Evolutionary conservation across 2,329 filamentous ascomycete genomes (phyloP).

Genomic region (Neofusicoccum kwambonambiense): DNA sequence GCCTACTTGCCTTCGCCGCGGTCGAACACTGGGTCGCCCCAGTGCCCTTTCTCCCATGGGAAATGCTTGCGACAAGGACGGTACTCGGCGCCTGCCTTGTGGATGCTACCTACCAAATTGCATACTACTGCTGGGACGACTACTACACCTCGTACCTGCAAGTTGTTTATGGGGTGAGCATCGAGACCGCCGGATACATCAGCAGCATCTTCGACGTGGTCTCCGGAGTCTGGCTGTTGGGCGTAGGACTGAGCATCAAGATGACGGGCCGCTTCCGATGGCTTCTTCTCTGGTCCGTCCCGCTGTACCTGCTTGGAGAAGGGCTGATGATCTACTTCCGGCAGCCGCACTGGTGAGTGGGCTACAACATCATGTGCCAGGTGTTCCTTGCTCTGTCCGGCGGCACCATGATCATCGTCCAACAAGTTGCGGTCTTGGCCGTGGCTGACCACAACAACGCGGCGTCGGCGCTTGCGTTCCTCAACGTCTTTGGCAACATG

Average conservation of each 20-base stretch:
- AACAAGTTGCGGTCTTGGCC: conserved; percentile 9
- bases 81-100: conserved; percentile 54
- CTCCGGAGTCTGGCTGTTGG: conserved; percentile 28
- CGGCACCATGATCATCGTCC: conserved; percentile 30
- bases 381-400: conserved; percentile 31
- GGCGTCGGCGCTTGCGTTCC: conserved; percentile 60
- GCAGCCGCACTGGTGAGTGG: background rate
- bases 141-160: conserved; percentile 44
- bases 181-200: conserved; percentile 37
- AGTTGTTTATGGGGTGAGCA: conserved; percentile 36
- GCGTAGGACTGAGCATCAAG: conserved; percentile 12
- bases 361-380: conserved; percentile 30
- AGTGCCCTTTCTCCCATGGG: conserved; percentile 44
- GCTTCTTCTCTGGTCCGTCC: conserved; percentile 11
- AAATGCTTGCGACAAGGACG: conserved; percentile 49
- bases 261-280: conserved; percentile 21
- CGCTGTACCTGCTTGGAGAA: conserved; percentile 25
- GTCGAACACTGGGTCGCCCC: conserved; percentile 43
- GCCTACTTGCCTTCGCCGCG: conserved; percentile 39
- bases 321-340: conserved; percentile 30
- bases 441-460: conserved; percentile 54
- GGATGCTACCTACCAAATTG: conserved; percentile 29
- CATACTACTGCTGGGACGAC: conserved; percentile 34
- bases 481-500: conserved; percentile 60
- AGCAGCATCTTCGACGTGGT: conserved; percentile 38